These are phyloP conservation scores for Apiospora saccharicola DNA, from an alignment of 2,329 filamentous ascomycete species.

Conservation along the genomic window DNA sequence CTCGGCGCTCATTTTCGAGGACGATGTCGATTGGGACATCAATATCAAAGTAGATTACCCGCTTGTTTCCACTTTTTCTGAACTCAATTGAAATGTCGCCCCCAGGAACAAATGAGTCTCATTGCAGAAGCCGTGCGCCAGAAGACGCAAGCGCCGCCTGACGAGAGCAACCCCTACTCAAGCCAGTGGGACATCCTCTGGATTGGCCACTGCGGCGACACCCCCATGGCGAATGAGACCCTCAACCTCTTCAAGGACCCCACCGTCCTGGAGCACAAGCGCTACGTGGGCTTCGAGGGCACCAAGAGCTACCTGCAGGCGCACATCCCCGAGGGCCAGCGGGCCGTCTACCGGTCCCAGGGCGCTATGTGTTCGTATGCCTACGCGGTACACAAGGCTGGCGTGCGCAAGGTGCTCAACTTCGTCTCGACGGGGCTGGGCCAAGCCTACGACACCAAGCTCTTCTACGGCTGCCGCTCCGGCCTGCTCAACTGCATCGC, in stretches of 20 bases:
- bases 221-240: slow-evolving; percentile 29
- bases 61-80: neutral
- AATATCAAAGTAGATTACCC: slow-evolving; percentile 36
- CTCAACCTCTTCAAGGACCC: slow-evolving; percentile 34
- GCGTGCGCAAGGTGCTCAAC: slow-evolving; percentile 44
- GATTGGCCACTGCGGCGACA: slow-evolving; percentile 48
- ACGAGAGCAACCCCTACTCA: slow-evolving; percentile 35
- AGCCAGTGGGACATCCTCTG: slow-evolving; percentile 48
- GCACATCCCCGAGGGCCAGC: slow-evolving; percentile 32
- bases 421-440: slow-evolving; percentile 38
- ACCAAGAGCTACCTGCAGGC: slow-evolving; percentile 24
- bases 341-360: slow-evolving; percentile 36
- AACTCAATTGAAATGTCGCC: neutral
- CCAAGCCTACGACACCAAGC: slow-evolving; percentile 46
- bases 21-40: slow-evolving; percentile 51
- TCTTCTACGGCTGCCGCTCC: slow-evolving; percentile 43
- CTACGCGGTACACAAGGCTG: slow-evolving; percentile 39
- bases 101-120: slow-evolving; percentile 38
- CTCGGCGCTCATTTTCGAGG: slow-evolving; percentile 48
- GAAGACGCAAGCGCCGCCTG: slow-evolving; percentile 31
- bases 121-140: slow-evolving; percentile 43
- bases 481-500: slow-evolving; percentile 43
- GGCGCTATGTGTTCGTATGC: slow-evolving; percentile 42
- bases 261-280: slow-evolving; percentile 22
- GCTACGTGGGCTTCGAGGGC: slow-evolving; percentile 32